These are phyloP conservation scores for Botrytis byssoidea DNA, from an alignment of 2,329 filamentous ascomycete genomes.

Conservation along the genomic window DNA sequence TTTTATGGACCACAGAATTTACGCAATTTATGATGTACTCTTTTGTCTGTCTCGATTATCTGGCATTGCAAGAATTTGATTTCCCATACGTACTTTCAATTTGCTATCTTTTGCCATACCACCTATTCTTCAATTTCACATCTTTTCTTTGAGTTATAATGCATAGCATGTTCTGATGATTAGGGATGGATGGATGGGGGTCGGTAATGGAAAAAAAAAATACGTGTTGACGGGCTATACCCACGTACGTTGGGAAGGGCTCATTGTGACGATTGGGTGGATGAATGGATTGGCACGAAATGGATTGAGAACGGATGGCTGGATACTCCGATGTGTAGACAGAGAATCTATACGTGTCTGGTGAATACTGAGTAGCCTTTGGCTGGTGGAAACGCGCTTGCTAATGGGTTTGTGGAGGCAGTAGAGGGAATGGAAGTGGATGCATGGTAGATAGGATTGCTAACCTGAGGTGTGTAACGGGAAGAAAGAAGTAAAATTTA, in stretches of 20 bases:
- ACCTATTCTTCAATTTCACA: background rate
- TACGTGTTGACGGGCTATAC: background rate
- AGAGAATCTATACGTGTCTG: background rate
- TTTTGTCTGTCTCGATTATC: conserved; percentile 10
- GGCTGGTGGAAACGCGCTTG: background rate
- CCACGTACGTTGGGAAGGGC: background rate
- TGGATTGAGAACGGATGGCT: background rate
- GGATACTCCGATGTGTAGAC: conserved; percentile 16
- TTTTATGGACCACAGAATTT: conserved; percentile 19
- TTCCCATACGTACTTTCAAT: background rate
- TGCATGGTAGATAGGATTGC: background rate
- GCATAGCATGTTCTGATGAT: conserved; percentile 18
- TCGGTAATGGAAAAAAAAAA: conserved; percentile 9
- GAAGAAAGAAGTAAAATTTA: background rate
- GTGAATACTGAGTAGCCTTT: background rate
- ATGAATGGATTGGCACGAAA: background rate
- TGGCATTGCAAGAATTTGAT: conserved; percentile 17
- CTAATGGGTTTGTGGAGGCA: background rate
- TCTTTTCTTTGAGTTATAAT: conserved; percentile 13
- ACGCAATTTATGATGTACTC: conserved; percentile 15
- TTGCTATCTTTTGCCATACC: conserved; percentile 4
- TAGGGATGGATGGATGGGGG: background rate
- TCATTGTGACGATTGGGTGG: background rate
- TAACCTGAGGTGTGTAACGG: background rate
- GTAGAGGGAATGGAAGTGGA: background rate